Conservation (phyloP, 1,284 basidiomycete species). For the Macrocystidia cucumis region DNA sequence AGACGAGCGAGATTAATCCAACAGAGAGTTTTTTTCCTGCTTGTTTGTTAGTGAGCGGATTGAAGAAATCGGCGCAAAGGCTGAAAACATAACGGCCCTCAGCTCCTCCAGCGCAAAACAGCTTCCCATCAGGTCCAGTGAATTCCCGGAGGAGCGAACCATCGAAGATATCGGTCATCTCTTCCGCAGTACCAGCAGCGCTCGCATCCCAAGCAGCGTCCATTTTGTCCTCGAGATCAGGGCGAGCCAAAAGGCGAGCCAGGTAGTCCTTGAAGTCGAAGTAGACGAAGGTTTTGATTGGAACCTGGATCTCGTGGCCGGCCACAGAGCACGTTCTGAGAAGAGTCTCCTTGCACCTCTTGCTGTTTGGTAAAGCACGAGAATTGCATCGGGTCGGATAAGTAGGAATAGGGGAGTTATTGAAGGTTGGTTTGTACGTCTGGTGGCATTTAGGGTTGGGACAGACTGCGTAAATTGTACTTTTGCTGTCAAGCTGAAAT, state of each 20-base stretch:
- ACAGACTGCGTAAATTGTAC: constrained; percentile 14
- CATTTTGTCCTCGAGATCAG: constrained; percentile 19
- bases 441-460: too few species aligned
- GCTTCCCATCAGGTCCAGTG: constrained; percentile 15
- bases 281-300: constrained; percentile 16
- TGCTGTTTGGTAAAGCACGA: constrained; percentile 1
- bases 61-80: constrained; percentile 30
- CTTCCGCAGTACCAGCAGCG: constrained; percentile 2
- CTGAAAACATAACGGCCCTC: constrained; percentile 9
- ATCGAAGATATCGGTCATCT: constrained; percentile 21
- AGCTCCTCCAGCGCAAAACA: background rate
- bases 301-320: constrained; percentile 5
- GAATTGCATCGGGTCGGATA: constrained; percentile 10
- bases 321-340: constrained; percentile 3
- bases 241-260: constrained; percentile 14
- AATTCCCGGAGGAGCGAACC: constrained; percentile 18
- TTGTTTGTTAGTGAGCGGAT: constrained; percentile 21
- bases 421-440: constrained; percentile 11
- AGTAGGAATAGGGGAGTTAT: constrained; percentile 7
- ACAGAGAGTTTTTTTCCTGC: constrained; percentile 21
- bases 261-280: constrained; percentile 24
- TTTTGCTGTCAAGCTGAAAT: constrained; percentile 11
- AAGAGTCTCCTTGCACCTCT: constrained; percentile 7
- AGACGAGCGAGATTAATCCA: constrained; percentile 23
- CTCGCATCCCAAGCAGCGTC: constrained; percentile 13